Conservation (phyloP, 2,329 filamentous ascomycete species). For the Fusarium sp. region DNA sequence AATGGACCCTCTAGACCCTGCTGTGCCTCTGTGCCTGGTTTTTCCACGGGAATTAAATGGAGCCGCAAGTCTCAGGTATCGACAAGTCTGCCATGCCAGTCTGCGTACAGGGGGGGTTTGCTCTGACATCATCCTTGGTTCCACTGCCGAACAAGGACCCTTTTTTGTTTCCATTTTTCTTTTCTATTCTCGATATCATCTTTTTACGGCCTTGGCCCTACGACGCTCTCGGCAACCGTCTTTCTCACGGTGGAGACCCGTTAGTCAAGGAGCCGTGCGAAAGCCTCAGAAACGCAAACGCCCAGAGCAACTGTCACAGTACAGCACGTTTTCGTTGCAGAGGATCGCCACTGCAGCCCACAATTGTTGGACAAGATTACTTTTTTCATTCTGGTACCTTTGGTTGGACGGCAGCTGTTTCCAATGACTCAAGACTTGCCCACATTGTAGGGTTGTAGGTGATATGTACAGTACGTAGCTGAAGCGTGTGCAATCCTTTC, state of each 20-base stretch:
- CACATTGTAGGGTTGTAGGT: too few species aligned
- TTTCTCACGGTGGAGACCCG: slow-evolving; percentile 26
- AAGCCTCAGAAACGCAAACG: slow-evolving; percentile 17
- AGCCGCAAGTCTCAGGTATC: neutral
- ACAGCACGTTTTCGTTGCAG: neutral
- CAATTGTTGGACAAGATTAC: slow-evolving; percentile 30
- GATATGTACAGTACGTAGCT: neutral
- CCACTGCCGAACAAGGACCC: slow-evolving; percentile 17
- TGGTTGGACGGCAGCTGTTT: slow-evolving; percentile 23
- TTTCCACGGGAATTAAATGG: slow-evolving; percentile 30
- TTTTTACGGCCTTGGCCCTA: neutral
- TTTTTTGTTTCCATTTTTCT: slow-evolving; percentile 2
- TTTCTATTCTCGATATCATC: neutral
- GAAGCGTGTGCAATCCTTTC: slow-evolving; percentile 3
- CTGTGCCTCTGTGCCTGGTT: slow-evolving; percentile 21
- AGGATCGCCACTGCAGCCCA: slow-evolving; percentile 36
- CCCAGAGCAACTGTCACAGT: slow-evolving; percentile 1
- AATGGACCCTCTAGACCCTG: slow-evolving; percentile 18
- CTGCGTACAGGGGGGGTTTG: slow-evolving; percentile 15
- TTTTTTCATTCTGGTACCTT: neutral
- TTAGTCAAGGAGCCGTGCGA: slow-evolving; percentile 6
- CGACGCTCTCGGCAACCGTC: slow-evolving; percentile 12
- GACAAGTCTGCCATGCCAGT: slow-evolving; percentile 13
- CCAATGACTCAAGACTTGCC: slow-evolving; percentile 33
- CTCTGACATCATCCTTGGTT: slow-evolving; percentile 37